phyloP scores from a whole-genome alignment of 2,329 filamentous ascomycete species.

The Scedosporium boydii region DNA sequence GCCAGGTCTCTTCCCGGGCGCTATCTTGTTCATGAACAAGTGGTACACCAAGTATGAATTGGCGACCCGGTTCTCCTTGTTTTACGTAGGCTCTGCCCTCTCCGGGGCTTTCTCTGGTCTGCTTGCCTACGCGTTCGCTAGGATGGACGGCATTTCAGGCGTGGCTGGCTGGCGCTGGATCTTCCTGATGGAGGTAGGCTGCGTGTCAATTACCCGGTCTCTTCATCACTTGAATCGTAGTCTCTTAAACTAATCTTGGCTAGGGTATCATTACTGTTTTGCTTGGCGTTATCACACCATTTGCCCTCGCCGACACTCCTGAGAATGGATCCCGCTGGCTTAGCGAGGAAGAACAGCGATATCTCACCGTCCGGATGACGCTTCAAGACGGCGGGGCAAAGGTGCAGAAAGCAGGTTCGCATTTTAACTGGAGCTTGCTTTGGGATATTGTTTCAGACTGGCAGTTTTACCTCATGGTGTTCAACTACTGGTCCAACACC shows the following conservation, averaged over 20 bases:
- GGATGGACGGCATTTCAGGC: conserved; percentile 17
- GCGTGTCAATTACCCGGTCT: conserved; percentile 7
- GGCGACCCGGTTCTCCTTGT: conserved; percentile 19
- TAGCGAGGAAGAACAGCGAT: not conserved
- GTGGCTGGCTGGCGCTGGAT: not conserved
- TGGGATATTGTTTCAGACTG: conserved; percentile 18
- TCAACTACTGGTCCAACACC: conserved; percentile 27
- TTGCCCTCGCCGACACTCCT: conserved; percentile 21
- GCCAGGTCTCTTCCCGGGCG: conserved; percentile 18
- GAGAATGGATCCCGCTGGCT: not conserved
- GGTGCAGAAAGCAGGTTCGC: conserved; percentile 3
- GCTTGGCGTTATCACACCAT: conserved; percentile 21
- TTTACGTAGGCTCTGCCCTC: conserved; percentile 24
- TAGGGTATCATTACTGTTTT: conserved; percentile 25
- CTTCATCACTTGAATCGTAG: too few species aligned
- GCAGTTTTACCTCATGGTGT: conserved; percentile 21
- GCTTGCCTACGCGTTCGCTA: conserved; percentile 30
- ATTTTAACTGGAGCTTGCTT: conserved; percentile 16
- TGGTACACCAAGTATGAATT: conserved; percentile 21
- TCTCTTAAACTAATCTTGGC: too few species aligned
- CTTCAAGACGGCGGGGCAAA: not conserved
- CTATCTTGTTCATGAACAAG: conserved; percentile 16
- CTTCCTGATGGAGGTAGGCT: not conserved
- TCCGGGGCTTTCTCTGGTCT: conserved; percentile 35
- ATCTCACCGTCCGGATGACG: not conserved